A percentile compares a stretch with the other conserved stretches of the same genome.
Evolutionary conservation across 2,329 filamentous ascomycete species (phyloP).

Genomic region (Mycosphaerella sp.): DNA sequence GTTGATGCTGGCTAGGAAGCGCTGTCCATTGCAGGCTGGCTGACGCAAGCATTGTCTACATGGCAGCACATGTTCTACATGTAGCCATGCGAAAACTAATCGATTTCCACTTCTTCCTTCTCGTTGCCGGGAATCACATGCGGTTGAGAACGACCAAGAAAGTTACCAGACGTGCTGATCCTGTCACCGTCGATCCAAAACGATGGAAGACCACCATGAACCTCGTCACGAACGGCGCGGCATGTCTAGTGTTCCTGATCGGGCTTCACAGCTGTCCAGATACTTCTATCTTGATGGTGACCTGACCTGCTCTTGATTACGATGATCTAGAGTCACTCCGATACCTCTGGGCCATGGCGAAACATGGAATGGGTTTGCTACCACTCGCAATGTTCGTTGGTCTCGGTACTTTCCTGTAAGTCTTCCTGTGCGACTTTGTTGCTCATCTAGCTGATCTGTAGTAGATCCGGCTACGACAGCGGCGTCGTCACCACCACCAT

Average conservation of each 20-base stretch:
- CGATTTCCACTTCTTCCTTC: no score
- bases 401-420: constrained; percentile 10
- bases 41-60: no score
- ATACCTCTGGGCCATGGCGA: background rate
- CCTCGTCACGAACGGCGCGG: no score
- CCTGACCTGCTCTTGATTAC: background rate
- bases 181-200: no score
- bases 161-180: no score
- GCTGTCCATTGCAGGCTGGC: no score
- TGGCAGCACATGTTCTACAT: no score
- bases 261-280: background rate
- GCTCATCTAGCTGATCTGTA: background rate
- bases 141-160: no score
- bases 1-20: no score
- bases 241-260: background rate
- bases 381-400: constrained; percentile 7
- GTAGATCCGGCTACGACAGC: constrained; percentile 50
- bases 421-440: background rate
- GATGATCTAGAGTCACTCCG: background rate
- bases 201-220: no score
- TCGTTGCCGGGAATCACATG: no score
- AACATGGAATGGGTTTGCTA: background rate
- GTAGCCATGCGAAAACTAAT: no score
- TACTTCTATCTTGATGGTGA: background rate
- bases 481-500: constrained; percentile 56